Evolutionary conservation across 805 yeast species (phyloP), one percentile per base, ranked within the genome.

Genomic region (Metschnikowia peoriensis): DNA sequence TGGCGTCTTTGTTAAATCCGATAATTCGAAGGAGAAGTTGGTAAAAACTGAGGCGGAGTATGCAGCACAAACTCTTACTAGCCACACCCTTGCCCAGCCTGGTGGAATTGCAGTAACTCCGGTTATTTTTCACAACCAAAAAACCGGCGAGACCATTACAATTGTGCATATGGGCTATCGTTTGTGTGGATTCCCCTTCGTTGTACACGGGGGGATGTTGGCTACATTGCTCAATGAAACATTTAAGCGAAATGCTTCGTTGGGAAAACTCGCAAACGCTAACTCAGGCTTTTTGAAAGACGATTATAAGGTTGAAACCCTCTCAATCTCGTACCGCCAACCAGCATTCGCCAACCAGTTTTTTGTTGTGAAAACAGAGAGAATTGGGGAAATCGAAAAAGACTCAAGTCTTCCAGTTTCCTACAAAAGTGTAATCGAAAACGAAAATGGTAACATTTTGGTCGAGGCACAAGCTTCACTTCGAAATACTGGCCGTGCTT

Each of bases 191-290:
- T 91, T 86, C 65, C 97, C 97, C 2, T 85, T 89, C 60, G 70
- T 92, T 16, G 79, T 89, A 2, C 97, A 91, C 65, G 97, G 97
- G 4, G 97, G 97, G 0, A 81, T 92, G 29, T 66, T 91, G 32
- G 96, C 92, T 8, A 85, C 96, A 0, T 71, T 91, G 1, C 70
- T 90, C 50, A 94, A 89, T 62, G 96, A 91, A 59, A 78, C 87
- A 7, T 79, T 85, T 70, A 84, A 84, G 57, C 76, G 85, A 48
- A 73, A 78, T 52, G 82, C 76, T 2, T 67, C 75, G 1, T 70
- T 85, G 41, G 65, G 74, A 51, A 48, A 59, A 54, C 37, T 44
- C 35, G 28, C 64, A 56, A 61, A 73, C 52, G 34, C 61, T 60
- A 72, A 68, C 3, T 61, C 61, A 59, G 46, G 53, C 7, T 32